phyloP scores from a whole-genome alignment of 257 asterid species.

The Solanum microdontum region DNA sequence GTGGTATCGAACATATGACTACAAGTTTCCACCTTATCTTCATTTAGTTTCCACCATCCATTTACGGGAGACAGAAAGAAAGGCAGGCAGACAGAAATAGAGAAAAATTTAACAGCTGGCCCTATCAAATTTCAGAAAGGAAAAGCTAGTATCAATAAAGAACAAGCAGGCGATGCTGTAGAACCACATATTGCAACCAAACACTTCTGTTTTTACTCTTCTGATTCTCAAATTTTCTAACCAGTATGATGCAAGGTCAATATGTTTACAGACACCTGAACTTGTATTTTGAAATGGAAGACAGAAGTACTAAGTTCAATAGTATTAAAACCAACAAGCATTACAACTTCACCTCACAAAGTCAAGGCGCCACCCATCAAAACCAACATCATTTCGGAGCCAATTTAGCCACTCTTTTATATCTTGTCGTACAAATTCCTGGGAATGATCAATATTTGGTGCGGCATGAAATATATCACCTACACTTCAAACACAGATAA shows the following conservation, averaged over 20 bases:
- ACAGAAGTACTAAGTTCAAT: not conserved
- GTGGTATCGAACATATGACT: not conserved
- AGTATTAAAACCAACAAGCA: not conserved
- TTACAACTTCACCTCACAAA: constrained; percentile 27
- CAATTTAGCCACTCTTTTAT: constrained; percentile 42
- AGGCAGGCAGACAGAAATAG: not conserved
- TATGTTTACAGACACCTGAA: not conserved
- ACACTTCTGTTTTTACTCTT: not conserved
- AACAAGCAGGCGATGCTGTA: not conserved
- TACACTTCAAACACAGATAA: not conserved
- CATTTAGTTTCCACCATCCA: not conserved
- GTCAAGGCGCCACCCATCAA: constrained; percentile 58
- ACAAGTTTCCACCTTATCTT: not conserved
- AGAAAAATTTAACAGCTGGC: not conserved
- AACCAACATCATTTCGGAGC: constrained; percentile 43
- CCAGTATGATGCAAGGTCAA: not conserved
- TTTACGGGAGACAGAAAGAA: not conserved
- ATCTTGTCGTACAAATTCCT: constrained; percentile 40
- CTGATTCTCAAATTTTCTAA: not conserved
- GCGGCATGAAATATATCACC: constrained; percentile 56
- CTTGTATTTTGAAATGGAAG: not conserved
- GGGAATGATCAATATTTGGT: constrained; percentile 51
- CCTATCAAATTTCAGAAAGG: not conserved
- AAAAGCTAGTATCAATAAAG: not conserved
- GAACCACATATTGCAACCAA: not conserved